Base-by-base conservation (phyloP, 2,329 filamentous ascomycete genomes). In the Tolypocladium album region DNA sequence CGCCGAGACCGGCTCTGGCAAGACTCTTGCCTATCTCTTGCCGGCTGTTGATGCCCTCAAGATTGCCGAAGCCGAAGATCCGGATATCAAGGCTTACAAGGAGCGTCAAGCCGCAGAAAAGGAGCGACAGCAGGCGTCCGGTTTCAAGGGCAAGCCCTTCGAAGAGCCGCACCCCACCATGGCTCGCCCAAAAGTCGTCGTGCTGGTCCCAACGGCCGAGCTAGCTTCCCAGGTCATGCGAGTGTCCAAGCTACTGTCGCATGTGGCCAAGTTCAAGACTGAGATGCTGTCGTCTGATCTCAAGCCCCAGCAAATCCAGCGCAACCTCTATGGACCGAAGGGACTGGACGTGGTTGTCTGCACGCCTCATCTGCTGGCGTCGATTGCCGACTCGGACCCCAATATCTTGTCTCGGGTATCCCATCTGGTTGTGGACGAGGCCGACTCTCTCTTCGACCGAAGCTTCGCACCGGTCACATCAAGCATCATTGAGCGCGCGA, bases 1-100 rank as follows among this genome's bases (percentile, higher is more conserved):
- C 4, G 94, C 94, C 13, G 94, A 99, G 78, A 99, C 94, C 0
- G 94, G 94, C 15, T 97, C 94, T 0, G 94, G 94, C 62, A 99
- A 99, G 78, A 99, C 94, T 1, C 78, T 99, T 63, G 91, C 94
- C 11, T 99, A 99, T 70, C 78, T 97, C 6, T 75, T 97, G 6
- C 95, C 94, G 0, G 82, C 88, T 20, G 79, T 99, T 58, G 86
- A 99, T 74, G 89, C 90, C 11, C 74, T 99, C 67, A 99, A 99
- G 76, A 78, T 84, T 40, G 86, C 85, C 7, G 90, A 93, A 69
- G 78, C 79, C 0, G 72, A 76, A 15, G 88, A 92, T 64, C 71
- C 73, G 1, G 80, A 81, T 1, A 78, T 85, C 20, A 80, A 84
- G 59, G 79, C 82, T 2, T 85, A 86, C 62, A 80, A 82, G 58